Percentiles rank a stretch among this genome's conserved stretches.
phyloP scores from a whole-genome alignment of 495 filamentous ascomycete species.

The Penicillium verhagenii region DNA sequence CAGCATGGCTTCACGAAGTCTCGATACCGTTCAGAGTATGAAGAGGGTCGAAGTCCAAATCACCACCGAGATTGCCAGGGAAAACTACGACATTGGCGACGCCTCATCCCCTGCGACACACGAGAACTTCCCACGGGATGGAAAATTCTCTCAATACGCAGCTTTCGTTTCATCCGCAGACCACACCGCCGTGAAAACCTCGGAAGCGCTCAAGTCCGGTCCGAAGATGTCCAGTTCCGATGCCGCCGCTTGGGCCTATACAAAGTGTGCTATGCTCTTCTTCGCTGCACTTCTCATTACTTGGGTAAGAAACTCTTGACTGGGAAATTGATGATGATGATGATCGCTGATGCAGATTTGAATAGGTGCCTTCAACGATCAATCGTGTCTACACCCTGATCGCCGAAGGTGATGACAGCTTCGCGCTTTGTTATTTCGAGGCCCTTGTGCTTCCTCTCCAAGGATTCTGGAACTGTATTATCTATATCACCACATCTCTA shows the following conservation, averaged over 20 bases:
- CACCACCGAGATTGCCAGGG: slow-evolving; percentile 39
- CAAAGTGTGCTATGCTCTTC: slow-evolving; percentile 82
- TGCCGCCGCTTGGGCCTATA: slow-evolving; percentile 68
- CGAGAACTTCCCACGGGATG: too few species aligned
- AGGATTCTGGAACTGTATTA: slow-evolving; percentile 83
- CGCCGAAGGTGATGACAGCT: slow-evolving; percentile 49
- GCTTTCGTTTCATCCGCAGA: too few species aligned
- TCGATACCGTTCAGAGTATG: too few species aligned
- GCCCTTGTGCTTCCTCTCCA: slow-evolving; percentile 79
- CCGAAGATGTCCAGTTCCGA: slow-evolving; percentile 15
- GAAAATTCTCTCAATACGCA: too few species aligned
- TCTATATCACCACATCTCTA: slow-evolving; percentile 68
- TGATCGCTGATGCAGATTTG: not conserved
- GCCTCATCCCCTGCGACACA: too few species aligned
- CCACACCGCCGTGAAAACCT: too few species aligned
- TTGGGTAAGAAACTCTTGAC: slow-evolving; percentile 52
- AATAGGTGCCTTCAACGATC: slow-evolving; percentile 68
- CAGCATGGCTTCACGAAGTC: too few species aligned
- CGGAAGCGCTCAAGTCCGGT: too few species aligned
- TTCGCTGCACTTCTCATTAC: slow-evolving; percentile 78
- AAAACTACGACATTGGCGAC: too few species aligned
- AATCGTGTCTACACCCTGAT: slow-evolving; percentile 74
- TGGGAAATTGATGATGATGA: not conserved
- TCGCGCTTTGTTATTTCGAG: slow-evolving; percentile 65
- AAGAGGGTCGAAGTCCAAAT: slow-evolving; percentile 59